These are phyloP conservation scores for Inga leiocalycina DNA, from an alignment of 306 rosid species.

Conservation along the genomic window DNA sequence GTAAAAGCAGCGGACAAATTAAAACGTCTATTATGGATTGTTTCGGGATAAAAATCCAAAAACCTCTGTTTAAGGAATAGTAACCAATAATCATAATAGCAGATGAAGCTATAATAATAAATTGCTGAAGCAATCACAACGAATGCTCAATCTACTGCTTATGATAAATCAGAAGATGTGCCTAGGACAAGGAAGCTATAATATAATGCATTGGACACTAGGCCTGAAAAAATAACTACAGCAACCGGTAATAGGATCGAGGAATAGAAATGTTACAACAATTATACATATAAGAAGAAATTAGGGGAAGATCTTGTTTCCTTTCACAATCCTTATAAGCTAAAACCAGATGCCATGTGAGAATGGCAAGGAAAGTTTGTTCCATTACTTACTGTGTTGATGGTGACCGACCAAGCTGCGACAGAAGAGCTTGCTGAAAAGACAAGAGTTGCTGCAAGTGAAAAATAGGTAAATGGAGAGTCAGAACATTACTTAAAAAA, in stretches of 20 bases:
- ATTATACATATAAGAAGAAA: not conserved
- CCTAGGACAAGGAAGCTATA: not conserved
- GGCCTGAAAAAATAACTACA: not conserved
- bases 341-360: not conserved
- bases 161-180: not conserved
- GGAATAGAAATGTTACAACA: not conserved
- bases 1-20: not conserved
- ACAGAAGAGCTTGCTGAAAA: constrained; percentile 18
- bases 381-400: constrained; percentile 20
- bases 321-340: not conserved
- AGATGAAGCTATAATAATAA: not conserved
- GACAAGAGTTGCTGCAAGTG: constrained; percentile 22
- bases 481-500: not conserved
- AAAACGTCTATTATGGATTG: not conserved
- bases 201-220: not conserved
- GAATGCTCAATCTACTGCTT: not conserved
- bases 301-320: not conserved
- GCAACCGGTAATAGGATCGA: not conserved
- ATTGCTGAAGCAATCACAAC: not conserved
- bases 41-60: not conserved
- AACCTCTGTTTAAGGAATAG: not conserved
- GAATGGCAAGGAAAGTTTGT: not conserved
- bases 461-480: not conserved
- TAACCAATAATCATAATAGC: not conserved
- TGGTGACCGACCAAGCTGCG: constrained; percentile 16